Evolutionary conservation across 176 grass and related monocot species (phyloP).

Genomic region (Hordeum vulgare): DNA sequence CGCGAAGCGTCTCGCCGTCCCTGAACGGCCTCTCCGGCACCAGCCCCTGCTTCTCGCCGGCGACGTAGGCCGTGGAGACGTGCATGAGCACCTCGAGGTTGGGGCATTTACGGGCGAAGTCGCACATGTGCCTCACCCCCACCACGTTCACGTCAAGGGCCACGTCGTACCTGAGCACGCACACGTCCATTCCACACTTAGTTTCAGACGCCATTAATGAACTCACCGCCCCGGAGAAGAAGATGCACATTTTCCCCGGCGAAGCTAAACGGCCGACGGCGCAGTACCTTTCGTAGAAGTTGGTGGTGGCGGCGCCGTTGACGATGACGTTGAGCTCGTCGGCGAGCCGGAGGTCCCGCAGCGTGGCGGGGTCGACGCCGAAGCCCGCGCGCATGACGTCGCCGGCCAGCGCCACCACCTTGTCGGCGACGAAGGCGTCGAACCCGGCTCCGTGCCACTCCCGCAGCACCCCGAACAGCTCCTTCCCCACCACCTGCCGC

Average conservation of each 20-base stretch:
- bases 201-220: not conserved
- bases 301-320: slow-evolving; percentile 70
- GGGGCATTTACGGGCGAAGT: slow-evolving; percentile 50
- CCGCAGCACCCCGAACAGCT: slow-evolving; percentile 55
- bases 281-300: slow-evolving; percentile 55
- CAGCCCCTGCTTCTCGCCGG: slow-evolving; percentile 50
- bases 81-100: slow-evolving; percentile 72
- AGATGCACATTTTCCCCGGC: not conserved
- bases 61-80: slow-evolving; percentile 64
- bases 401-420: slow-evolving; percentile 53
- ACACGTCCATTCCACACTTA: not conserved
- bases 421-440: slow-evolving; percentile 36
- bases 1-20: slow-evolving; percentile 47
- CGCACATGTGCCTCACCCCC: slow-evolving; percentile 42
- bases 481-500: slow-evolving; percentile 59
- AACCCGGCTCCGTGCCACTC: slow-evolving; percentile 57
- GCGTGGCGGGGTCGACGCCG: slow-evolving; percentile 30
- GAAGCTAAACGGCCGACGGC: no score
- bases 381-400: slow-evolving; percentile 54
- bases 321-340: slow-evolving; percentile 60
- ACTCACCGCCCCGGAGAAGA: not conserved
- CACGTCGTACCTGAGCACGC: slow-evolving; percentile 37
- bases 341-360: slow-evolving; percentile 13
- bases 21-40: slow-evolving; percentile 46
- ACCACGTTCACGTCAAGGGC: slow-evolving; percentile 48